phyloP scores from a whole-genome alignment of 1,139 yeast genomes.

The Yamadazyma mexicana region DNA sequence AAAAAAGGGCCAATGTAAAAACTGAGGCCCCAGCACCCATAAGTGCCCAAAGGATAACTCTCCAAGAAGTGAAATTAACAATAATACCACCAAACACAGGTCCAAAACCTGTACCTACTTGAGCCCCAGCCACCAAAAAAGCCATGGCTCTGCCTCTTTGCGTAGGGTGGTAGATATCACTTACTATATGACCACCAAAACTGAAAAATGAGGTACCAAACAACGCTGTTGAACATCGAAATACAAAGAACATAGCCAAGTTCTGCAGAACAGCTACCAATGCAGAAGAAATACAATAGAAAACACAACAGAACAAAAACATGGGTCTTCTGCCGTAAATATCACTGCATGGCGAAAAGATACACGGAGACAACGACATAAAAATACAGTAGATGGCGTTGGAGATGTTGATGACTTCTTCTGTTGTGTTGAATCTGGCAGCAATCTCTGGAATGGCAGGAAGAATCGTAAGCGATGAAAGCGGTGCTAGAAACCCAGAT shows the following conservation, averaged over 20 bases:
- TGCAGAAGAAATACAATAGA: constrained; percentile 33
- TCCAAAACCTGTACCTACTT: constrained; percentile 49
- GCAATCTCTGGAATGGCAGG: constrained; percentile 55
- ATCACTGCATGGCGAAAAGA: constrained; percentile 48
- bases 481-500: constrained; percentile 40
- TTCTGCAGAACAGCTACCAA: constrained; percentile 47
- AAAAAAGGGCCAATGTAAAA: constrained; percentile 26
- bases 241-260: constrained; percentile 50
- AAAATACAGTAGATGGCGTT: constrained; percentile 50
- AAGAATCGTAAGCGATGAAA: constrained; percentile 41
- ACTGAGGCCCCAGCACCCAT: constrained; percentile 38
- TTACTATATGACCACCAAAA: constrained; percentile 45
- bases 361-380: constrained; percentile 52
- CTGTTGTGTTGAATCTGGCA: constrained; percentile 40
- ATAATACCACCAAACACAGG: constrained; percentile 48
- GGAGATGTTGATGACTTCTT: constrained; percentile 45
- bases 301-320: constrained; percentile 35
- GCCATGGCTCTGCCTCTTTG: constrained; percentile 51
- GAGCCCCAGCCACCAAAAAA: constrained; percentile 42
- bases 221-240: constrained; percentile 46
- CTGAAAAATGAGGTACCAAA: constrained; percentile 54
- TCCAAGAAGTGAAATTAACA: constrained; percentile 51
- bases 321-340: constrained; percentile 49
- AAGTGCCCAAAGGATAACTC: constrained; percentile 49
- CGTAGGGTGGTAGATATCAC: constrained; percentile 46